These are phyloP conservation scores for Helianthus tuberosus DNA, from an alignment of 129 eudicot species.

Conservation along the genomic window DNA sequence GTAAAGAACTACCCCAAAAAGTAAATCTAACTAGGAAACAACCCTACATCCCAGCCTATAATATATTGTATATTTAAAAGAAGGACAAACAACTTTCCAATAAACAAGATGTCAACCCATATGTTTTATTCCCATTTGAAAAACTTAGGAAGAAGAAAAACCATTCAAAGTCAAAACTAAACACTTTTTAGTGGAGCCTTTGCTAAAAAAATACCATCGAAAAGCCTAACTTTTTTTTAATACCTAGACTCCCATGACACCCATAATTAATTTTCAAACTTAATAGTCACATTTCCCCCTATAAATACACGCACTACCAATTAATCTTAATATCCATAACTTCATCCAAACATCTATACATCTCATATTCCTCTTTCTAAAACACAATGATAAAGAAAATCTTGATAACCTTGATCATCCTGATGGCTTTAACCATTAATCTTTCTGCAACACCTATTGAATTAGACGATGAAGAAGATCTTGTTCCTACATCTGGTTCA, in stretches of 20 bases:
- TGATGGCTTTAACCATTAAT: slow-evolving; percentile 41
- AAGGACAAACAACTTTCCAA: no score
- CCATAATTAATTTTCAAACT: slow-evolving; percentile 2
- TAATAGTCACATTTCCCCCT: slow-evolving; percentile 5
- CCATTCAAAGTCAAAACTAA: slow-evolving; percentile 23
- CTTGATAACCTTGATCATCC: slow-evolving; percentile 21
- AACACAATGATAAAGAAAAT: slow-evolving; percentile 22
- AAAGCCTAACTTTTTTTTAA: slow-evolving; percentile 31
- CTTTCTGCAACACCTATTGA: slow-evolving; percentile 27
- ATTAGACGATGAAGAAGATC: slow-evolving; percentile 28
- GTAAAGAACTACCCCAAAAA: no score
- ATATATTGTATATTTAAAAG: no score
- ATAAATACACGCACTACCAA: slow-evolving; percentile 24
- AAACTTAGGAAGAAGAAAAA: slow-evolving; percentile 7
- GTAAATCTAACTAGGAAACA: no score
- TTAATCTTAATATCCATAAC: background rate
- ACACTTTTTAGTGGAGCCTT: slow-evolving; percentile 32
- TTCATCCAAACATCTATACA: slow-evolving; percentile 11
- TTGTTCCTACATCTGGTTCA: slow-evolving; percentile 26
- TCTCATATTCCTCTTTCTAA: background rate
- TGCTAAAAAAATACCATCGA: slow-evolving; percentile 35
- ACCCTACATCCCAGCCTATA: no score
- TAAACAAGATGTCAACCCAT: background rate
- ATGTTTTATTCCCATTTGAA: background rate
- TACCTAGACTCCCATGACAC: no score